Evolutionary conservation across 2,329 filamentous ascomycete genomes (phyloP).

Genomic region (Fusarium sublunatum): DNA sequence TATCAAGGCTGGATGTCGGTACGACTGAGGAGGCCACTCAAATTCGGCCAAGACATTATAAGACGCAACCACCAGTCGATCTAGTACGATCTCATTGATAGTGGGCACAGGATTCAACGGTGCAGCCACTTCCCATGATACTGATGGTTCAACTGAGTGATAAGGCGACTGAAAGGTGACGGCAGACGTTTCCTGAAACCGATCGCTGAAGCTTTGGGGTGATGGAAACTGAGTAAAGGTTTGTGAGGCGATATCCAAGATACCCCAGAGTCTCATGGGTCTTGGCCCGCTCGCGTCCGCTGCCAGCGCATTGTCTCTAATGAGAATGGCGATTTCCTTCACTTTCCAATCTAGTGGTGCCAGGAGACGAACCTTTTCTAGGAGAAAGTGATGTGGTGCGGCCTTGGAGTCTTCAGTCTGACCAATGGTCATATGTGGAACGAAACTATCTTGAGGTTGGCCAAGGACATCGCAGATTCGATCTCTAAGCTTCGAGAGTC

Average conservation of each 20-base stretch:
- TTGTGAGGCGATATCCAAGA: conserved; percentile 53
- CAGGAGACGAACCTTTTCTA: conserved; percentile 64
- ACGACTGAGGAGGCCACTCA: conserved; percentile 56
- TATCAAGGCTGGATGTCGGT: conserved; percentile 57
- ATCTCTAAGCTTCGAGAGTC: conserved; percentile 51
- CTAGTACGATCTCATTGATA: conserved; percentile 4
- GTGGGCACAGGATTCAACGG: background rate
- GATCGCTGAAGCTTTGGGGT: conserved; percentile 14
- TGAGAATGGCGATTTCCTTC: conserved; percentile 62
- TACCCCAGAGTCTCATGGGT: conserved; percentile 69
- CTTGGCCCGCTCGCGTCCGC: conserved; percentile 48
- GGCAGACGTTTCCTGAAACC: background rate
- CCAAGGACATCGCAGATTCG: conserved; percentile 53
- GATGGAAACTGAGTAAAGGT: conserved; percentile 11
- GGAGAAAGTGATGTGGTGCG: conserved; percentile 61
- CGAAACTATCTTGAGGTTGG: conserved; percentile 47
- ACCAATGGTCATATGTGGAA: conserved; percentile 68
- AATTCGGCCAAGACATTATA: conserved; percentile 67
- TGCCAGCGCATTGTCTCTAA: conserved; percentile 56
- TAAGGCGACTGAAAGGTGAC: conserved; percentile 23
- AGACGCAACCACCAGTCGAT: conserved; percentile 57
- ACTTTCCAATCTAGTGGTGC: conserved; percentile 61
- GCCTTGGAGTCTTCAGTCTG: conserved; percentile 62
- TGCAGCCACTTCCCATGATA: conserved; percentile 16
- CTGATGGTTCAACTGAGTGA: conserved; percentile 5